A percentile compares a stretch with the other conserved stretches of the same genome.
Conservation (phyloP, 202 grass and related monocot species). For the Digitaria exilis region DNA sequence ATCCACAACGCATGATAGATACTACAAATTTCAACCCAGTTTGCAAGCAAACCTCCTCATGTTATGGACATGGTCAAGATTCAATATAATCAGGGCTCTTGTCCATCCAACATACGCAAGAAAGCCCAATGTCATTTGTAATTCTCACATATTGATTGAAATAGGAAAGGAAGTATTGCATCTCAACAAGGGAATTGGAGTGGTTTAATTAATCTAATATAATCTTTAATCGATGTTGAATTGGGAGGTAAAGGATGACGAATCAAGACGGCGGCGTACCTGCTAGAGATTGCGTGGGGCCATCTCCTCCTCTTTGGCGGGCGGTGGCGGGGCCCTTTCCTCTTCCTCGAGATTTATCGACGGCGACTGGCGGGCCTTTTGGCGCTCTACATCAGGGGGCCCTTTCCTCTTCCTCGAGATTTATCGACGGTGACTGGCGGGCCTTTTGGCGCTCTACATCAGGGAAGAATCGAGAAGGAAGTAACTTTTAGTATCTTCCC, state of each 20-base stretch:
- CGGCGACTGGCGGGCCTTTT: conserved; percentile 52
- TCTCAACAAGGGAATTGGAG: neutral
- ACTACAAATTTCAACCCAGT: neutral
- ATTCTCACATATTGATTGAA: neutral
- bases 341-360: conserved; percentile 56
- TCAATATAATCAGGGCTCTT: neutral
- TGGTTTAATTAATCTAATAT: conserved; percentile 10
- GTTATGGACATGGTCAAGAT: neutral
- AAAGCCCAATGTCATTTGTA: neutral
- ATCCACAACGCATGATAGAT: neutral
- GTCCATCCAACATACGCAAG: neutral
- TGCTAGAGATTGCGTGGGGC: conserved; percentile 65
- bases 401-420: conserved; percentile 56
- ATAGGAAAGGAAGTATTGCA: neutral
- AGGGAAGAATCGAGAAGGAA: too few species aligned
- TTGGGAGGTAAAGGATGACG: neutral
- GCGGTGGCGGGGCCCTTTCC: conserved; percentile 50
- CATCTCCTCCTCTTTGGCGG: conserved; percentile 45
- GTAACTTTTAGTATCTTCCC: too few species aligned
- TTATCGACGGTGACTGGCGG: conserved; percentile 52
- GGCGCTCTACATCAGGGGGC: conserved; percentile 38
- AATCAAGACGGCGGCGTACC: conserved; percentile 9
- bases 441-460: conserved; percentile 40
- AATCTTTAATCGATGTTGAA: neutral
- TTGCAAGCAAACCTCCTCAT: neutral